These are phyloP conservation scores for Luzula sylvatica DNA, from an alignment of 176 grass and related monocot species.

Conservation along the genomic window DNA sequence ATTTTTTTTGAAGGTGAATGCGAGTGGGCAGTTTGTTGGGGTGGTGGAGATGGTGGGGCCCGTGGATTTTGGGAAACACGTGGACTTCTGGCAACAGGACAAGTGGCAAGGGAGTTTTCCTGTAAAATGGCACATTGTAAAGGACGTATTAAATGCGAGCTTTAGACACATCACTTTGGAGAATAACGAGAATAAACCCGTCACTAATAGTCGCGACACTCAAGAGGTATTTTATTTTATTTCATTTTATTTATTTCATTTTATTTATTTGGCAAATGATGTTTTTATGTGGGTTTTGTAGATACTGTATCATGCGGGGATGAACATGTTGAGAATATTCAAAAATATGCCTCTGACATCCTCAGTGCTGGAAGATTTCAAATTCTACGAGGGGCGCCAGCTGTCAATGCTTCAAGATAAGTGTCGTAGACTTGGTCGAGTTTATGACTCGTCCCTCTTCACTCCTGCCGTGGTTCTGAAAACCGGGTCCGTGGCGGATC, in stretches of 20 bases:
- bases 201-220: slow-evolving; percentile 76
- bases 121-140: slow-evolving; percentile 74
- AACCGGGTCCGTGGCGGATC: background rate
- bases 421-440: slow-evolving; percentile 31
- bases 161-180: slow-evolving; percentile 58
- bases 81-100: slow-evolving; percentile 86
- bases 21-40: slow-evolving; percentile 70
- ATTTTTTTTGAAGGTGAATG: slow-evolving; percentile 28
- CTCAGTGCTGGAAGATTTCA: slow-evolving; percentile 65
- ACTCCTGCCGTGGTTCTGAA: slow-evolving; percentile 36
- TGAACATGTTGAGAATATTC: slow-evolving; percentile 63
- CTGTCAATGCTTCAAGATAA: slow-evolving; percentile 62
- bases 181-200: slow-evolving; percentile 80
- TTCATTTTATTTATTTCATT: too few species aligned
- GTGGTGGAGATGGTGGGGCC: slow-evolving; percentile 62
- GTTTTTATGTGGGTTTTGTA: slow-evolving; percentile 11
- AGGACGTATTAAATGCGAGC: slow-evolving; percentile 55
- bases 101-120: slow-evolving; percentile 73
- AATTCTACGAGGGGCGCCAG: slow-evolving; percentile 57
- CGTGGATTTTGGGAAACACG: slow-evolving; percentile 62
- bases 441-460: slow-evolving; percentile 23
- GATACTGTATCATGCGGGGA: slow-evolving; percentile 49
- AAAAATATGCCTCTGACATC: slow-evolving; percentile 34
- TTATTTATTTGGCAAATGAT: background rate
- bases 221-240: slow-evolving; percentile 46